Evolutionary conservation across 2,329 filamentous ascomycete species (phyloP), one percentile per base, ranked within the genome.

Genomic region (Pseudogymnoascus pannorum): DNA sequence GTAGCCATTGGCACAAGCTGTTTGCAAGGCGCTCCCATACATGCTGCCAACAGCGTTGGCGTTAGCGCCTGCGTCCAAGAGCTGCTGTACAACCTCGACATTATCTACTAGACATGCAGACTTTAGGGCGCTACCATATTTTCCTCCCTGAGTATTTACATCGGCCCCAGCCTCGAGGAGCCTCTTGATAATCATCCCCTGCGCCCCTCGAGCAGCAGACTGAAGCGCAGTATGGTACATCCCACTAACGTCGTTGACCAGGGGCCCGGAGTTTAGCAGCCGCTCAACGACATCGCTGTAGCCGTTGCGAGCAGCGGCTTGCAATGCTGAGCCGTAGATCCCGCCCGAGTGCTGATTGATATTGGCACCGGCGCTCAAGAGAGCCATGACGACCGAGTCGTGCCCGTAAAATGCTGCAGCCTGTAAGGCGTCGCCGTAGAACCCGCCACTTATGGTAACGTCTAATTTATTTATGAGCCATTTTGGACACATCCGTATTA

Each of bases 111-210:
- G n/a, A n/a, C n/a, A n/a, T n/a, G n/a, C n/a, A n/a, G n/a, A n/a
- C n/a, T n/a, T n/a, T 12, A 51, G 5, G 4, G 42, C 18, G n/a
- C n/a, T 20, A 12, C 8, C 8, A 7, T 26, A 35, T 57, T 62
- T 60, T 1, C 63, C 64, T 6, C 61, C 18, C 35, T 63, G 24
- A 16, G 71, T 70, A 33, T 63, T 66, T 8, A 66, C 40, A 57
- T 64, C 61, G 6, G 64, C 63, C 9, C 63, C 61, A 6, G 59
- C 57, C 5, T 22, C 8, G 5, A 66, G 29, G 2, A 66, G 60
- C 5, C 12, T 11, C 5, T 58, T 16, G 3, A 60, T 36, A 8
- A 64, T 20, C 4, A 12, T 5, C 20, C 60, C 18, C 33, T 64
- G 57, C 4, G 57, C 61, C 5, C 31, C 22, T 11, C 33, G 31